Base-by-base conservation (phyloP, 345 rosid genomes). In the Eucalyptus pauciflora region DNA sequence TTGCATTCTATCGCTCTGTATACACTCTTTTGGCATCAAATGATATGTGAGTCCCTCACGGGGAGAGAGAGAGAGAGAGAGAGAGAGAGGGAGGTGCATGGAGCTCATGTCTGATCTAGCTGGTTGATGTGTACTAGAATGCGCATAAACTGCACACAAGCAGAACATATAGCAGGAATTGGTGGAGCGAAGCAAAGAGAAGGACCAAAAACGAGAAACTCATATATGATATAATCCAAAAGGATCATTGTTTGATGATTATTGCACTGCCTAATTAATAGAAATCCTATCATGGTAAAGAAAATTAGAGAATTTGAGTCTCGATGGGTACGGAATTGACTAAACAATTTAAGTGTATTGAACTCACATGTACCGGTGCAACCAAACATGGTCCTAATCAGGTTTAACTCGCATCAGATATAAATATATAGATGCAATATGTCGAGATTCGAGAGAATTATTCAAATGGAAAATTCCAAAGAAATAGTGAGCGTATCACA, bases 301-400 rank as follows among this genome's bases (percentile, higher is more conserved):
- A 5, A 60, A 7, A n/a, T 3, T 52, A 29, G 18, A 64, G 76
- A n/a, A 64, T n/a, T n/a, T 4, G 37, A n/a, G 37, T 64, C 56
- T 1, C 37, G 2, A 31, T 3, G 0, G 37, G 1, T 14, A 64
- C 0, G 16, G 0, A 64, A n/a, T 2, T 29, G 0, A 3, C 10
- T 29, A 1, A 60, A 60, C 0, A 0, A 7, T 60, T 13, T 11
- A 60, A 60, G 7, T 11, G 1, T 12, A 69, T 17, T 33, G 24
- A 69, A 3, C 22, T 69, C 80, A 17, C 24, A 69, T 45, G 27
- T 5, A 76, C 46, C 15, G 2, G 5, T 20, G 83, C 27, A 31
- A 33, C 17, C 12, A 37, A 37, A 71, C 14, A 71, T 37, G 8
- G 3, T 37, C 56, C 27, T 11, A 2, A 76, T 41, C 8, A 37